Percentiles rank a stretch among this genome's conserved stretches.
These are phyloP conservation scores for Nitzschia putrida DNA, from an alignment of 108 stramenopile species.

Conservation along the genomic window DNA sequence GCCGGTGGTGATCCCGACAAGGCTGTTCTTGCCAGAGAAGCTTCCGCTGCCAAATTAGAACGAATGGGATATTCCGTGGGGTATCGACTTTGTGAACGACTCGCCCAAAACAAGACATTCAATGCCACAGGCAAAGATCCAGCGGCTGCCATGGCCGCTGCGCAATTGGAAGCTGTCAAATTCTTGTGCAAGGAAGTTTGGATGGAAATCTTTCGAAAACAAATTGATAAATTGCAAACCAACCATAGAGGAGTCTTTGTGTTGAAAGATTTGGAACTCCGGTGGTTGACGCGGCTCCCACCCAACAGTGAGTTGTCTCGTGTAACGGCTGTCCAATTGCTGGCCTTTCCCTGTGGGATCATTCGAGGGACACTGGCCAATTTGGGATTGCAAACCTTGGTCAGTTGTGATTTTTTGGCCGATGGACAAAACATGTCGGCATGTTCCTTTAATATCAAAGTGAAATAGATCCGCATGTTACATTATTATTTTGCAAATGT, in stretches of 20 bases:
- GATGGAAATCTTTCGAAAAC: slow-evolving; percentile 90
- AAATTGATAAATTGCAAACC: slow-evolving; percentile 94
- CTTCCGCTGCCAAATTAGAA: slow-evolving; percentile 84
- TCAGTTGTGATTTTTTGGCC: slow-evolving; percentile 89
- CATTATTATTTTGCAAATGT: no score
- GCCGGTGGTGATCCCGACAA: slow-evolving; percentile 46
- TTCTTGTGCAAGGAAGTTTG: slow-evolving; percentile 95
- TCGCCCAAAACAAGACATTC: slow-evolving; percentile 78
- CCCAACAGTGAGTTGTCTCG: slow-evolving; percentile 70
- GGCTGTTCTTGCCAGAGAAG: slow-evolving; percentile 62
- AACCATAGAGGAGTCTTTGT: slow-evolving; percentile 95
- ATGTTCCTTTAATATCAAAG: slow-evolving; percentile 92
- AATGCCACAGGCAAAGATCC: slow-evolving; percentile 56
- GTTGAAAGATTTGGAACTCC: slow-evolving; percentile 81
- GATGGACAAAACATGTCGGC: slow-evolving; percentile 88
- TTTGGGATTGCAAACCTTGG: slow-evolving; percentile 84
- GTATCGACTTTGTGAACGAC: slow-evolving; percentile 84
- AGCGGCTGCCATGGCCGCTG: slow-evolving; percentile 42
- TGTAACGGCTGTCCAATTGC: slow-evolving; percentile 73
- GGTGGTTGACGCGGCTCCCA: slow-evolving; percentile 77
- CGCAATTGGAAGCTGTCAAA: slow-evolving; percentile 90
- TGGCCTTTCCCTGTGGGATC: slow-evolving; percentile 90
- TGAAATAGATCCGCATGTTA: no score
- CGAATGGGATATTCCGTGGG: slow-evolving; percentile 92
- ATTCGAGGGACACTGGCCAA: slow-evolving; percentile 88